Conservation (phyloP, 148 eudicot genomes). For the Vaccinium macrocarpon region DNA sequence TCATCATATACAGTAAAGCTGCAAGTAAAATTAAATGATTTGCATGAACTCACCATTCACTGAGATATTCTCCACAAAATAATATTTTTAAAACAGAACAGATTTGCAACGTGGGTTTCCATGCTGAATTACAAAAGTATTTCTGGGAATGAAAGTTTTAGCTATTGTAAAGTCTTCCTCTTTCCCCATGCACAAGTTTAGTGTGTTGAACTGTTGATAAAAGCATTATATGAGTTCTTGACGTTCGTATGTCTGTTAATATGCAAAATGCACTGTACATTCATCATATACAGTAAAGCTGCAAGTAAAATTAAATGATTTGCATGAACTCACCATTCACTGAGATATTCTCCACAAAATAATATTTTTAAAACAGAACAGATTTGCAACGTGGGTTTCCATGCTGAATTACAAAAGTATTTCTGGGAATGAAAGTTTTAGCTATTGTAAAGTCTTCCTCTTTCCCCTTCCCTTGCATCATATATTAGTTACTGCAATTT, state of each 20-base stretch:
- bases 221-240: neutral
- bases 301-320: neutral
- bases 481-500: neutral
- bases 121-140: neutral
- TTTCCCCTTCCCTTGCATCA: neutral
- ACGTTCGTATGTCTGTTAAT: neutral
- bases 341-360: neutral
- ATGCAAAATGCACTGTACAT: neutral
- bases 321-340: neutral
- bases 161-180: neutral
- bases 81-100: neutral
- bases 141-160: neutral
- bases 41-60: neutral
- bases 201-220: neutral
- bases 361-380: neutral
- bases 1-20: neutral
- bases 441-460: neutral
- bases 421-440: neutral
- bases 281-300: neutral
- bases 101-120: neutral
- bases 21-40: neutral
- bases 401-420: neutral
- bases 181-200: neutral
- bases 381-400: neutral
- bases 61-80: neutral